Conservation (phyloP, 2,329 filamentous ascomycete genomes). For the Venturia oleaginea region DNA sequence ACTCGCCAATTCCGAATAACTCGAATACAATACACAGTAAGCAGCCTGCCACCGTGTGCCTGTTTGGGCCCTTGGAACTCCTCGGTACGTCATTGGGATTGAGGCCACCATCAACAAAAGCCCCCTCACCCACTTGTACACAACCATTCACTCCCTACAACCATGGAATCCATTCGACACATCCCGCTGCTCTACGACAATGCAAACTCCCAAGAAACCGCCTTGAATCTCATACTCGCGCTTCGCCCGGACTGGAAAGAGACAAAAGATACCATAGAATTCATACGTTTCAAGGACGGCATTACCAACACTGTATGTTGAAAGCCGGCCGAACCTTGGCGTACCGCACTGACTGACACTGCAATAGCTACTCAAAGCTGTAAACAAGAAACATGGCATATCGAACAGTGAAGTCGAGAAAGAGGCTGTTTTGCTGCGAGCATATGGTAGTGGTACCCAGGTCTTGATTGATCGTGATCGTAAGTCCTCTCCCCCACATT, state of each 20-base stretch:
- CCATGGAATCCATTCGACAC: slow-evolving; percentile 26
- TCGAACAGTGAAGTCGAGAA: slow-evolving; percentile 70
- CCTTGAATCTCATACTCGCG: slow-evolving; percentile 66
- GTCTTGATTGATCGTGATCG: slow-evolving; percentile 92
- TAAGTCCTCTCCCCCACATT: slow-evolving; percentile 36
- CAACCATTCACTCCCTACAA: not conserved
- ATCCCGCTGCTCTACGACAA: slow-evolving; percentile 74
- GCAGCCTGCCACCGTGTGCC: not conserved
- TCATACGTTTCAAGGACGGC: slow-evolving; percentile 89
- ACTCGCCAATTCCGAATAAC: not conserved
- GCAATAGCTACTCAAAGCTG: slow-evolving; percentile 58
- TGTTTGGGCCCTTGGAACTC: not conserved
- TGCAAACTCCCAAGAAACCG: slow-evolving; percentile 67
- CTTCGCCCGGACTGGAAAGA: slow-evolving; percentile 77
- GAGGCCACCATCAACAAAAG: not conserved
- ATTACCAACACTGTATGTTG: slow-evolving; percentile 81
- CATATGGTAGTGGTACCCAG: slow-evolving; percentile 90
- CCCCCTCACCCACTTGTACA: not conserved
- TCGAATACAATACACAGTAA: not conserved
- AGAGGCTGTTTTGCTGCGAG: slow-evolving; percentile 79
- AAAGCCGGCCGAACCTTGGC: slow-evolving; percentile 5
- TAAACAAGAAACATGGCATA: slow-evolving; percentile 59
- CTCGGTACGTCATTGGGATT: not conserved
- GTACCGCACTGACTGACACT: not conserved
- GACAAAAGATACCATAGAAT: slow-evolving; percentile 64